Evolutionary conservation across 2,329 filamentous ascomycete species (phyloP).

Genomic region (Fusarium pilosicola): DNA sequence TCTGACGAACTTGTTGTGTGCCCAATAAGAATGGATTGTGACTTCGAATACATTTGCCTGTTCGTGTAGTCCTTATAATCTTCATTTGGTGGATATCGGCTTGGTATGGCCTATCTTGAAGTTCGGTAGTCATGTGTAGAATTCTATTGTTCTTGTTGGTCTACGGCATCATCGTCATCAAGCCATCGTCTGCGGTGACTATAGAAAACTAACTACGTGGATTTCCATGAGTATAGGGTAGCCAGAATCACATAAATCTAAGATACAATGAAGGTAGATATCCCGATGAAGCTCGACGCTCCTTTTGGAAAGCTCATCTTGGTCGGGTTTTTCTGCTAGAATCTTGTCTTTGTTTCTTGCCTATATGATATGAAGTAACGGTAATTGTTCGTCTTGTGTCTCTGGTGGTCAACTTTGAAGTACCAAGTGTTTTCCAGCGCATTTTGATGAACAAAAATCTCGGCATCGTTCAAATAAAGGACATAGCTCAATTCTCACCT

Average conservation of each 20-base stretch:
- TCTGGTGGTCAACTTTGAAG: neutral
- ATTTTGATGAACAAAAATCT: neutral
- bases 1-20: constrained; percentile 17
- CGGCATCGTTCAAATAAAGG: neutral
- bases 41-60: neutral
- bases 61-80: neutral
- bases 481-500: neutral
- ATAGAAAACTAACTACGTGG: neutral
- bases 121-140: neutral
- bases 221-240: neutral
- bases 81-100: neutral
- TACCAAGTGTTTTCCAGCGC: neutral
- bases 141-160: neutral
- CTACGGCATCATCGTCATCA: neutral
- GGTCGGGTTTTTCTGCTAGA: neutral
- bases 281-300: neutral
- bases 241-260: neutral
- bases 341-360: neutral
- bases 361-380: neutral
- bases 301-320: neutral
- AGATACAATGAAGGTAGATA: neutral
- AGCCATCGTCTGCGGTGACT: neutral
- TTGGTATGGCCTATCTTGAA: neutral
- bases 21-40: neutral
- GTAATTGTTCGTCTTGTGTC: neutral